Percentiles rank a stretch among this genome's conserved stretches.
Evolutionary conservation across 805 yeast species (phyloP).

Genomic region (Phaffomyces opuntiae): DNA sequence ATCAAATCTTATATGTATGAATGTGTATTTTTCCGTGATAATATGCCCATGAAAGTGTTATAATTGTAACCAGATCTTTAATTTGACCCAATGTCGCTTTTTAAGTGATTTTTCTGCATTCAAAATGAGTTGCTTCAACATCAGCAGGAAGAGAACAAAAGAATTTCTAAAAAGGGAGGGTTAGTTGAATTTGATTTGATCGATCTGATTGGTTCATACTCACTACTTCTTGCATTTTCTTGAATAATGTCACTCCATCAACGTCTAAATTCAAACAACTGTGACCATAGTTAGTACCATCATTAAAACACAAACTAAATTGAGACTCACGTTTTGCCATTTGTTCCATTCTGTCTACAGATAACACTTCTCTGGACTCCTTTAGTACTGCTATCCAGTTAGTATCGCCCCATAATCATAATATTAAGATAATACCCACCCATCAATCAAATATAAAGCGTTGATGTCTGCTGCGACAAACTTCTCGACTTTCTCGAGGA

Average conservation of each 20-base stretch:
- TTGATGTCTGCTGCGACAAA: conserved; percentile 12
- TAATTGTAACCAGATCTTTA: no score
- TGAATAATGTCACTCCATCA: conserved; percentile 37
- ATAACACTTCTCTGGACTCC: conserved; percentile 30
- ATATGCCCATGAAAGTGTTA: no score
- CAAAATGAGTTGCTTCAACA: conserved; percentile 43
- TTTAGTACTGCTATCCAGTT: conserved; percentile 10
- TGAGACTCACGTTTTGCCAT: conserved; percentile 32
- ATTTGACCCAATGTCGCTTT: neutral
- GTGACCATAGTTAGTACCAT: neutral
- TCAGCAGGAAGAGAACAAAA: conserved; percentile 45
- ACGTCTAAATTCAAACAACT: conserved; percentile 36
- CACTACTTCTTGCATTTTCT: conserved; percentile 38
- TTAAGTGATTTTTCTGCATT: conserved; percentile 35
- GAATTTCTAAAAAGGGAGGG: conserved; percentile 26
- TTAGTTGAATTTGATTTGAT: neutral
- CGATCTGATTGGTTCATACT: conserved; percentile 3
- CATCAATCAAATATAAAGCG: conserved; percentile 17
- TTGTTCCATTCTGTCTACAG: conserved; percentile 36
- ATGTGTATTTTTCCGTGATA: no score
- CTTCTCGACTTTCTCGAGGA: conserved; percentile 5
- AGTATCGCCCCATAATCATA: neutral
- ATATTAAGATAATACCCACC: conserved; percentile 11
- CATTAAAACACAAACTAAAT: neutral
- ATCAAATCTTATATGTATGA: no score